Base-by-base conservation (phyloP, 176 grass and related monocot genomes). In the Urochloa ruziziensis region DNA sequence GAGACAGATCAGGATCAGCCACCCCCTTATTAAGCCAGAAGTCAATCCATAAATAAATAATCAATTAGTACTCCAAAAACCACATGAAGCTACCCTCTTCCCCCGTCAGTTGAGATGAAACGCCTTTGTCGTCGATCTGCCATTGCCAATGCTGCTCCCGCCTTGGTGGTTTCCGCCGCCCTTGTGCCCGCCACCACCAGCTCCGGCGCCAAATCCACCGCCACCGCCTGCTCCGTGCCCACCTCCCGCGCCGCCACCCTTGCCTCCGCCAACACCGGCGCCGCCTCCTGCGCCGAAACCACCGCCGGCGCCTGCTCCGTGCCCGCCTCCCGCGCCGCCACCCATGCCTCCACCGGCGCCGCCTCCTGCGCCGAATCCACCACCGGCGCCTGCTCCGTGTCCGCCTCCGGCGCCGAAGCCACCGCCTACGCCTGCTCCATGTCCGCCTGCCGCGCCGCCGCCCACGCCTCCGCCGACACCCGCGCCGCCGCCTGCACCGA, bases 91-190 rank as follows among this genome's bases (percentile, higher is more conserved):
- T 17, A 2, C 15, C 8, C 3, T 1, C 2, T 1, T 10, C 2
- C 43, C 2, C 43, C 0, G 25, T 69, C 28, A 46, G 2, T 39
- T 42, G 28, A 75, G 18, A 70, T 53, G 19, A 78, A 67, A 70
- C 47, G 52, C n/a, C n/a, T n/a, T 1, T 8, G 11, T 15, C 49
- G 4, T 11, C n/a, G 25, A 62, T 10, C 42, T 62, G n/a, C 73
- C 15, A 0, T 64, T 71, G 4, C 25, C 60, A 16, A 40, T 11
- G 18, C 51, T 54, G 40, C 25, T 42, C 30, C 74, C 44, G 1
- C 57, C 46, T 1, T 59, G 60, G 34, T 78, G 33, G 48, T 88
- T 79, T 7, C 79, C 71, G 13, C 71, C 59, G 66, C 36, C 37
- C 6, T 74, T 89, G 0, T 21, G 64, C 2, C 7, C 56, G 0